Evolutionary conservation across 768 basidiomycete species (phyloP).

Genomic region (Pluteus cervinus): DNA sequence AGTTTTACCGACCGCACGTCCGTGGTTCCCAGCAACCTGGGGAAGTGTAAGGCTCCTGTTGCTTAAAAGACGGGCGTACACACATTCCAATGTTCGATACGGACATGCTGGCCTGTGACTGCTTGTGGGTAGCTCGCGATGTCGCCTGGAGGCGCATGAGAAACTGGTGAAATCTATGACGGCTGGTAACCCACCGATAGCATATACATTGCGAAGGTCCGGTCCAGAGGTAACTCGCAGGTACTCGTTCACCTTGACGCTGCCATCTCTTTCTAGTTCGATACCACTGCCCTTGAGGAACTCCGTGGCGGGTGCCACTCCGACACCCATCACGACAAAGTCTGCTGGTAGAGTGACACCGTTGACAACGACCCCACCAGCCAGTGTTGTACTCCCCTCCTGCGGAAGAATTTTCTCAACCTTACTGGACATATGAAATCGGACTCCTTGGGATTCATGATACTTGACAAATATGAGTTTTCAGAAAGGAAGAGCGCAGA

Average conservation of each 20-base stretch:
- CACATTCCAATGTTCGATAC: constrained; percentile 93
- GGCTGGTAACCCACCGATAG: constrained; percentile 44
- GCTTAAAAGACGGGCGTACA: constrained; percentile 12
- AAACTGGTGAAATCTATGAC: constrained; percentile 1
- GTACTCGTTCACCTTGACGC: constrained; percentile 72
- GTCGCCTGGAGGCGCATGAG: constrained; percentile 45
- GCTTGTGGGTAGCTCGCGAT: constrained; percentile 76
- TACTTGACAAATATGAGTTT: constrained; percentile 35
- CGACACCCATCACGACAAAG: constrained; percentile 80
- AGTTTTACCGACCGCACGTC: constrained; percentile 73
- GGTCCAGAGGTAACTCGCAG: constrained; percentile 47
- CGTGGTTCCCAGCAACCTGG: constrained; percentile 81
- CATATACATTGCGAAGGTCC: constrained; percentile 52
- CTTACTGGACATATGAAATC: constrained; percentile 73
- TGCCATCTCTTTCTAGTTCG: constrained; percentile 67
- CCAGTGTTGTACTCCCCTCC: constrained; percentile 45
- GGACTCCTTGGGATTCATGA: constrained; percentile 77
- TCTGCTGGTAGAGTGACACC: constrained; percentile 65
- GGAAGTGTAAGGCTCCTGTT: constrained; percentile 1
- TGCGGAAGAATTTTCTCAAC: constrained; percentile 63
- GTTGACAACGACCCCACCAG: constrained; percentile 60
- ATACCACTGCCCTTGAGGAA: constrained; percentile 71
- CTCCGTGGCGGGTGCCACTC: constrained; percentile 77
- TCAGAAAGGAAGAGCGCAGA: neutral
- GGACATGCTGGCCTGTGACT: constrained; percentile 40